Base-by-base conservation (phyloP, 768 basidiomycete genomes). In the Trichaptum fuscoviolaceum region DNA sequence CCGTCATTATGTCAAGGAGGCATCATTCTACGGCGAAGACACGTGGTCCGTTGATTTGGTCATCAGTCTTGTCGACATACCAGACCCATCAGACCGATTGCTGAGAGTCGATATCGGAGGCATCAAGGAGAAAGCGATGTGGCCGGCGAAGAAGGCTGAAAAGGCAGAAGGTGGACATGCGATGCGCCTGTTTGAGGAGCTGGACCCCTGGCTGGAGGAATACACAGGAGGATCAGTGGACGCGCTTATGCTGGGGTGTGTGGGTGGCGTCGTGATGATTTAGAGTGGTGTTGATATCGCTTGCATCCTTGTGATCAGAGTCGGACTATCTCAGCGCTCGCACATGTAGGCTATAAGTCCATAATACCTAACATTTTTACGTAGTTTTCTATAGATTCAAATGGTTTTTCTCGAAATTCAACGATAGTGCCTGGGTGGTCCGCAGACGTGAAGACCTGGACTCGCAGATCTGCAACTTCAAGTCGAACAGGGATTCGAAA, bases 1-100 rank as follows among this genome's bases (percentile, higher is more conserved):
- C 7, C 84, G 95, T 8, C 96, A 99, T 72, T 92, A 95, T 71
- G 85, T 98, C 77, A 97, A 95, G 73, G 93, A 96, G 74, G 93
- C 86, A 0, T 94, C 95, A 1, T 93, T 92, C 75, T 93, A 93
- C 70, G 90, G 89, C 1, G 83, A 83, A 10, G 85, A 92, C 66
- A 80, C 82, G 0, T 96, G 92, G 85, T 79, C 83, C 0, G 77
- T 97, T 57, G 84, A 92, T 69, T 80, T 98, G 67, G 84, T 88
- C 34, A 76, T 94, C 64, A 85, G 88, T 73, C 75, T 88, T 15
- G 5, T 52, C 42, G 42, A 52, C 42, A 12, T 52, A 4, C 42
- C 42, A 52, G 42, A 52, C 42, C 79, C 82, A 7, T 58, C 71
- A 60, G 75, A 75, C 9, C 76, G 75, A 25, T 71, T 74, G 35